Conservation (phyloP, 371 early-diverging fungal species). For the Funneliformis caledonium region DNA sequence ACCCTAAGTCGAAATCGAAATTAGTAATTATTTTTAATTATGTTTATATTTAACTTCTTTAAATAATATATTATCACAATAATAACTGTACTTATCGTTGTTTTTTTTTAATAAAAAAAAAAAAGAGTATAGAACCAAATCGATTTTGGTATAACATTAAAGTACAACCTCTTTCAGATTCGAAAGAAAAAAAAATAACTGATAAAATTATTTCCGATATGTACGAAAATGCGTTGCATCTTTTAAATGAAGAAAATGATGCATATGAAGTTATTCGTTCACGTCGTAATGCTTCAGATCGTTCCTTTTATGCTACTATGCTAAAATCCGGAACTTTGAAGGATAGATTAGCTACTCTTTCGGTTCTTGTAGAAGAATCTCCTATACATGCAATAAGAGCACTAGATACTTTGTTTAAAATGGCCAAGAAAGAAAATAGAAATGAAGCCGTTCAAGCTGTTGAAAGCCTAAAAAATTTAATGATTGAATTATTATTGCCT, state of each 20-base stretch:
- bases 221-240: not conserved
- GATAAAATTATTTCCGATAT: not conserved
- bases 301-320: conserved; percentile 84
- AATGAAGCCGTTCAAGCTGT: conserved; percentile 87
- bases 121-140: conserved; percentile 6
- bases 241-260: conserved; percentile 29
- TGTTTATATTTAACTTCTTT: not conserved
- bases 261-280: conserved; percentile 5
- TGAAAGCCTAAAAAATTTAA: conserved; percentile 88
- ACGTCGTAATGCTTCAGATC: conserved; percentile 68
- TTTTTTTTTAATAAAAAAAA: too few species aligned
- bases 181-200: not conserved
- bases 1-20: not conserved
- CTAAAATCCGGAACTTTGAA: conserved; percentile 88
- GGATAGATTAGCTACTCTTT: conserved; percentile 93
- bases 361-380: conserved; percentile 88
- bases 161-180: conserved; percentile 4
- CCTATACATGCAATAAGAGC: conserved; percentile 83
- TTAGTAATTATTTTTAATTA: not conserved
- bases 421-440: conserved; percentile 89
- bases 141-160: conserved; percentile 19
- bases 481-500: conserved; percentile 77
- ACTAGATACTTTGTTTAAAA: conserved; percentile 81
- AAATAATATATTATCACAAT: not conserved
- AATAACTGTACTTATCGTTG: too few species aligned